Evolutionary conservation across 345 rosid genomes (phyloP).

Genomic region (Reutealis trisperma): DNA sequence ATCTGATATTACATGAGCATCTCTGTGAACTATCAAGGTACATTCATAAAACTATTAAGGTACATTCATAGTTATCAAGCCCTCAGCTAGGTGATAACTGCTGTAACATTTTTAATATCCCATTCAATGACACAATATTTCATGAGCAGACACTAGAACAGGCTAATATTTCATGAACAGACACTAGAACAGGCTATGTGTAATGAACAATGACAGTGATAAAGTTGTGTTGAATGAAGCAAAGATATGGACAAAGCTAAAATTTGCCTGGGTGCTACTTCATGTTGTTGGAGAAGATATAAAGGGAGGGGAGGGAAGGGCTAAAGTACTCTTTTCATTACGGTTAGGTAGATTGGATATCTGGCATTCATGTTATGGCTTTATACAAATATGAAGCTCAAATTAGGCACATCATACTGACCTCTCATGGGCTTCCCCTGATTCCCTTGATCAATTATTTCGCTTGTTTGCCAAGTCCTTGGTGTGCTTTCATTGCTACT

Average conservation of each 20-base stretch:
- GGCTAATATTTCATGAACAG: neutral
- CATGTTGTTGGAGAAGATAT: neutral
- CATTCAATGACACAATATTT: neutral
- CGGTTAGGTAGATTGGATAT: neutral
- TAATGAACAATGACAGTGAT: neutral
- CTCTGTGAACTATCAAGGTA: neutral
- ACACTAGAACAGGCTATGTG: neutral
- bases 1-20: neutral
- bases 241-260: neutral
- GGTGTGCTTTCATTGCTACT: conserved; percentile 51
- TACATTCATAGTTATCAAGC: neutral
- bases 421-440: conserved; percentile 45
- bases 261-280: neutral
- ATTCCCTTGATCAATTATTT: conserved; percentile 33
- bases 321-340: neutral
- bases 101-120: neutral
- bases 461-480: conserved; percentile 35
- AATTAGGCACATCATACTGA: conserved; percentile 24
- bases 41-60: neutral
- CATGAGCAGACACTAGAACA: conserved; percentile 5
- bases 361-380: conserved; percentile 2
- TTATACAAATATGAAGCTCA: neutral
- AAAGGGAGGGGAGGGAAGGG: neutral
- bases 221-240: neutral
- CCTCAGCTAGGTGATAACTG: neutral